Base-by-base conservation (phyloP, 768 basidiomycete genomes). In the Filobasidium floriforme region DNA sequence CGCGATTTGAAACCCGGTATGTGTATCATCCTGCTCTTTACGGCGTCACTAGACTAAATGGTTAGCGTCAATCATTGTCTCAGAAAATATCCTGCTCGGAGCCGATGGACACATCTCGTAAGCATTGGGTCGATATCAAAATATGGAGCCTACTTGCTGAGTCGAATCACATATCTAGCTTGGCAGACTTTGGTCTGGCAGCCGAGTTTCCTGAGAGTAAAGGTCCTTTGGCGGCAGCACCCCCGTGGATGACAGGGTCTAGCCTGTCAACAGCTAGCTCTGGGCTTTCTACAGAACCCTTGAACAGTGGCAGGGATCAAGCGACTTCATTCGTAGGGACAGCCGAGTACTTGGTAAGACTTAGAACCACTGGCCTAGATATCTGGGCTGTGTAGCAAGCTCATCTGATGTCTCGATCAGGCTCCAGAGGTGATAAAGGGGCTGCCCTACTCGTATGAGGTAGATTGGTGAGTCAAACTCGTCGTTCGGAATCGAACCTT, bases 341-440 rank as follows among this genome's bases (percentile, higher is more conserved):
- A 11, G 68, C 68, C 4, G 68, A 69, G 57, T 78, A 78, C 49
- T 46, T 77, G 46, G 76, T 77, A 43, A 66, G 76, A 66, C 49
- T 7, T 37, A 37, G 9, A 3, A 37, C 9, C 9, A 37, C 4
- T 37, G 9, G 9, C 32, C 3, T 3, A 37, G 32, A 37, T 9
- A n/a, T 37, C 32, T 37, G 32, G 32, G 32, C 9, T 37, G 32
- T 37, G 32, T 37, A 37, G 32, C 32, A 37, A 37, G 32, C 9
- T 28, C 60, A 28, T 15, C n/a, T 26, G n/a, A 15, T 26, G 24
- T 57, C 41, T 18, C 26, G 41, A 11, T 1, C 59, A 79, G 77
- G 92, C 96, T 14, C 96, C 96, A 0, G 94, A 99, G 80, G 92
- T 98, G 54, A 91, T 98, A 71, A 89, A 91, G 73, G 90, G 92